These are phyloP conservation scores for Ceratobasidium sp. DNA, from an alignment of 1,284 basidiomycete genomes.

Conservation along the genomic window DNA sequence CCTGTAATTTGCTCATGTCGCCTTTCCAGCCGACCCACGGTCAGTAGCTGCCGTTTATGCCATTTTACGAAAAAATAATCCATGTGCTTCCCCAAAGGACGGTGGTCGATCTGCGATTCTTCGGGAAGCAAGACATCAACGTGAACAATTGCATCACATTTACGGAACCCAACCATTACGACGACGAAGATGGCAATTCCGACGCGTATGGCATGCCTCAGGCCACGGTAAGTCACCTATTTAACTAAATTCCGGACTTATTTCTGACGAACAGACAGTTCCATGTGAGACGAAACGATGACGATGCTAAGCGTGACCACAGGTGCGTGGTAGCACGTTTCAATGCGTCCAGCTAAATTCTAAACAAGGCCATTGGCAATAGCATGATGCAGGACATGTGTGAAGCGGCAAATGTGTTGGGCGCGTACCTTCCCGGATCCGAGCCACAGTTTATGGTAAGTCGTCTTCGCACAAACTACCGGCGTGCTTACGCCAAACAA, in stretches of 20 bases:
- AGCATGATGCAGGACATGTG: slow-evolving; percentile 43
- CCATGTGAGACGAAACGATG: not conserved
- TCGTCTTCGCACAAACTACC: not conserved
- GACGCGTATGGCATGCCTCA: slow-evolving; percentile 58
- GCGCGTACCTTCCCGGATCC: slow-evolving; percentile 35
- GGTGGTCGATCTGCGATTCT: slow-evolving; percentile 52
- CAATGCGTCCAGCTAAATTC: no score
- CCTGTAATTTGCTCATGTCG: slow-evolving; percentile 46
- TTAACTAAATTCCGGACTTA: slow-evolving; percentile 50
- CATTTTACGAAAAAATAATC: not conserved
- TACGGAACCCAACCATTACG: slow-evolving; percentile 31
- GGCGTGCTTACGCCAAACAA: not conserved
- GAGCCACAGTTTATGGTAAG: slow-evolving; percentile 43
- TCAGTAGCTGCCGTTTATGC: slow-evolving; percentile 54
- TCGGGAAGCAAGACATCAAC: slow-evolving; percentile 48
- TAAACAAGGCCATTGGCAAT: not conserved
- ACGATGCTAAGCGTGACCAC: slow-evolving; percentile 17
- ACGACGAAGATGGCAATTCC: slow-evolving; percentile 25
- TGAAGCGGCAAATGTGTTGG: slow-evolving; percentile 17
- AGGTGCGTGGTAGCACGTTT: not conserved
- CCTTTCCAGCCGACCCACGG: slow-evolving; percentile 51
- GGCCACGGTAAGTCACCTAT: slow-evolving; percentile 50
- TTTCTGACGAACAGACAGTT: slow-evolving; percentile 60
- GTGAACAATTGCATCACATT: slow-evolving; percentile 52
- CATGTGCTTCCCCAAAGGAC: slow-evolving; percentile 43